Conservation (phyloP, 495 filamentous ascomycete genomes). For the Xylaria curta region DNA sequence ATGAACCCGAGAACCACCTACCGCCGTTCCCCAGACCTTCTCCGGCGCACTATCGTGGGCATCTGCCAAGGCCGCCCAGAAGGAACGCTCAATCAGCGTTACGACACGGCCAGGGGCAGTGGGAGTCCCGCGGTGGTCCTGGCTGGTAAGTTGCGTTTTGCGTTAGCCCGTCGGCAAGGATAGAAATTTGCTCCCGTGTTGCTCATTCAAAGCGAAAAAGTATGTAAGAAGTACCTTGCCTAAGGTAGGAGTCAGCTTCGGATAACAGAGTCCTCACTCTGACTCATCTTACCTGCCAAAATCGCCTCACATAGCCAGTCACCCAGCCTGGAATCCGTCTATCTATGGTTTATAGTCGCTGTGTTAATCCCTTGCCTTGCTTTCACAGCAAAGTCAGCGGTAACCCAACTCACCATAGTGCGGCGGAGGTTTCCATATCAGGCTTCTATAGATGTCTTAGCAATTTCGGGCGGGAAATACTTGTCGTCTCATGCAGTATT, state of each 20-base stretch:
- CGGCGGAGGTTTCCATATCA: conserved; percentile 98
- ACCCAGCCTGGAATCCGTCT: conserved; percentile 95
- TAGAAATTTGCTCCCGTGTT: background rate
- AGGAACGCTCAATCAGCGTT: conserved; percentile 81
- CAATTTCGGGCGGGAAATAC: background rate
- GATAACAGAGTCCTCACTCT: conserved; percentile 24
- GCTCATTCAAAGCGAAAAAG: background rate
- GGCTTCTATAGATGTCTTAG: conserved; percentile 64
- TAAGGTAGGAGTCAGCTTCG: conserved; percentile 39
- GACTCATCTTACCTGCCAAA: conserved; percentile 82
- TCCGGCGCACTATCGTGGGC: conserved; percentile 64
- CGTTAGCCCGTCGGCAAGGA: conserved; percentile 20
- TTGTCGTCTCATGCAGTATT: conserved; percentile 21
- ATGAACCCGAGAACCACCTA: background rate
- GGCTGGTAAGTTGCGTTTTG: conserved; percentile 51
- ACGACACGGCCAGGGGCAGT: conserved; percentile 88
- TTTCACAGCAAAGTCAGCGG: background rate
- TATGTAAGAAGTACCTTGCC: conserved; percentile 58
- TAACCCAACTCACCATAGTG: conserved; percentile 74
- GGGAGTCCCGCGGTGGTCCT: conserved; percentile 95
- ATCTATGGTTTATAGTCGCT: background rate
- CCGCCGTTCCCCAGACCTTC: conserved; percentile 84
- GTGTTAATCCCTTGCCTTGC: conserved; percentile 5
- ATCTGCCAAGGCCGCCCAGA: conserved; percentile 83
- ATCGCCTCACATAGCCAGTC: conserved; percentile 90